Conservation (phyloP, 441 rosid genomes). For the Cnidoscolus chayamansa region DNA sequence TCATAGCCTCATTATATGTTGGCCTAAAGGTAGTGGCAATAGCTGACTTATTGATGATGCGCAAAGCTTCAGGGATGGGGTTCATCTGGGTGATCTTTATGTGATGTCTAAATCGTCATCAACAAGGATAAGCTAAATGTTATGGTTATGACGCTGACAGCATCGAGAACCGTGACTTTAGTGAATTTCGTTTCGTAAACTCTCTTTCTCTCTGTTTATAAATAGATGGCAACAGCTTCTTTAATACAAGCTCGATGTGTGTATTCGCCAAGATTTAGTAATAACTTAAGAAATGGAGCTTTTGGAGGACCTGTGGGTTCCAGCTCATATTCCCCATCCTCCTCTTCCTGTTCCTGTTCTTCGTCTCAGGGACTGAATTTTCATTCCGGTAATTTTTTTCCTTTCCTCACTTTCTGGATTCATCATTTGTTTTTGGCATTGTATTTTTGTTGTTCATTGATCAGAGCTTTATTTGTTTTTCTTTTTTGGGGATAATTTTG, state of each 20-base stretch:
- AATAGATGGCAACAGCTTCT: slow-evolving; percentile 26
- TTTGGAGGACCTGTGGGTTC: slow-evolving; percentile 11
- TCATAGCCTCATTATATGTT: neutral
- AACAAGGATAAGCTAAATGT: neutral
- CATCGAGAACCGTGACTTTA: slow-evolving; percentile 20
- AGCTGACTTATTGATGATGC: neutral
- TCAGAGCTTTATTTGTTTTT: neutral
- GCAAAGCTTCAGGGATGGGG: neutral
- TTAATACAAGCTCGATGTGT: slow-evolving; percentile 22
- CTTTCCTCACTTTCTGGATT: neutral
- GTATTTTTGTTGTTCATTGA: neutral
- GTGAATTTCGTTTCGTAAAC: slow-evolving; percentile 5
- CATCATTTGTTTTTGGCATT: neutral
- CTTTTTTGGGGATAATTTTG: neutral
- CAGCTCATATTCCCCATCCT: slow-evolving; percentile 2
- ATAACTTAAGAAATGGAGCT: slow-evolving; percentile 15
- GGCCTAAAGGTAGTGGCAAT: neutral
- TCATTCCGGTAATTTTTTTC: slow-evolving; percentile 21
- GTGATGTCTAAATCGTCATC: neutral
- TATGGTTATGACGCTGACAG: slow-evolving; percentile 9
- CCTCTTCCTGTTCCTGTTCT: slow-evolving; percentile 23
- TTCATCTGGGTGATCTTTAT: neutral
- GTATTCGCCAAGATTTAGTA: slow-evolving; percentile 13
- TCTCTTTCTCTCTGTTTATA: neutral
- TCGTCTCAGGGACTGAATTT: slow-evolving; percentile 23